Evolutionary conservation across 257 asterid species (phyloP).

Genomic region (Forsythia suspensa): DNA sequence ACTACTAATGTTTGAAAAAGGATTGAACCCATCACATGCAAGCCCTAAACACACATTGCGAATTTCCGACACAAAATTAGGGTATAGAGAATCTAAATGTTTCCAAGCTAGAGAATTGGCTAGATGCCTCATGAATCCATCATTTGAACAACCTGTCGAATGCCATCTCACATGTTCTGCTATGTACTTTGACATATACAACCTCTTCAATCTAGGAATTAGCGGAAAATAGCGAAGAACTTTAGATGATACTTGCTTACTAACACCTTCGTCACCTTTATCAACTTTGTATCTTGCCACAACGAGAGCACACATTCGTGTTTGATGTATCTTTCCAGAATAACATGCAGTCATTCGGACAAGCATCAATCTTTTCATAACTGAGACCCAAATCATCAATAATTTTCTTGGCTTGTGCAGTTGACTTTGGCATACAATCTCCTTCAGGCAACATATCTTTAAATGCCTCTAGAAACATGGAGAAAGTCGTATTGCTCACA

Average conservation of each 20-base stretch:
- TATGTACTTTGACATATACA: not conserved
- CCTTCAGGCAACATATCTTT: no score
- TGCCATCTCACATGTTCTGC: conserved; percentile 1
- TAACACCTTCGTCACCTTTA: no score
- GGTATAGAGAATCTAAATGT: no score
- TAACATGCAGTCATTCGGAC: not conserved
- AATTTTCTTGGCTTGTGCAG: not conserved
- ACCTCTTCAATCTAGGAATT: conserved; percentile 2
- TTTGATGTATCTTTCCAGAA: not conserved
- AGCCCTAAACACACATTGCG: no score
- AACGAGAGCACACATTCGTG: not conserved
- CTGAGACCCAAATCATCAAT: not conserved
- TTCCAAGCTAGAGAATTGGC: not conserved
- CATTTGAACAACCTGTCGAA: not conserved
- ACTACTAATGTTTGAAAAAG: no score
- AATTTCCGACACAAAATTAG: no score
- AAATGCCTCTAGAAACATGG: no score
- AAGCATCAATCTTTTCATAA: not conserved
- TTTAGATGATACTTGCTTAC: not conserved
- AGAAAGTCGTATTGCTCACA: no score
- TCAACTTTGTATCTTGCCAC: not conserved
- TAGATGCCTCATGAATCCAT: not conserved
- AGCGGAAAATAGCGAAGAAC: not conserved
- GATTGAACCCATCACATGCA: no score
- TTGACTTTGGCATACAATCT: no score